A percentile compares a stretch with the other conserved stretches of the same genome.
Evolutionary conservation across 768 basidiomycete genomes (phyloP).

Genomic region (Tephrocybe sp.): DNA sequence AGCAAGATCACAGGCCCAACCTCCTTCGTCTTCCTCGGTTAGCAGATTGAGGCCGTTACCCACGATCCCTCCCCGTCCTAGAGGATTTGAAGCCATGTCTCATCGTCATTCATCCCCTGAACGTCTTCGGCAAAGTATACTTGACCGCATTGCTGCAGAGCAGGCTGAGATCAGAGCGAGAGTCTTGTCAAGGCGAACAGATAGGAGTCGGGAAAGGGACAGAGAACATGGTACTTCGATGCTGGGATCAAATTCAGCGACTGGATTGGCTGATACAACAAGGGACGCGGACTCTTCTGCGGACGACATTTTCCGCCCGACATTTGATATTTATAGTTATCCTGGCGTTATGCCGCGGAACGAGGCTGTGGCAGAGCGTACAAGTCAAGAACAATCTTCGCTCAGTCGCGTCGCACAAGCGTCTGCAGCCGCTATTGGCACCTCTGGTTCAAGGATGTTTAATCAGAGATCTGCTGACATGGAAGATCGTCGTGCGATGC

Average conservation of each 20-base stretch:
- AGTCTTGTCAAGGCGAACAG: not conserved
- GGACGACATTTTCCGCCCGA: no score
- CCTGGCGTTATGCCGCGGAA: no score
- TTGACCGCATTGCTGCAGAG: constrained; percentile 8
- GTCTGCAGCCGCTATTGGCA: not conserved
- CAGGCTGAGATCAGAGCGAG: not conserved
- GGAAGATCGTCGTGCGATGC: not conserved
- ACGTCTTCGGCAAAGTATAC: not conserved
- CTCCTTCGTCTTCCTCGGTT: no score
- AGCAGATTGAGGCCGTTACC: no score
- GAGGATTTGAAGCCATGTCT: not conserved
- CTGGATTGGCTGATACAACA: not conserved
- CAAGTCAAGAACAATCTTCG: not conserved
- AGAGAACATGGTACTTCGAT: not conserved
- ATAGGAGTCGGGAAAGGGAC: not conserved
- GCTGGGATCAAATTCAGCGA: not conserved
- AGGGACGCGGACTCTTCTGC: no score
- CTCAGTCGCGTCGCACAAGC: not conserved
- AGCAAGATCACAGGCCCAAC: no score
- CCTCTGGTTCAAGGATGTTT: no score
- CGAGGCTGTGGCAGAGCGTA: no score
- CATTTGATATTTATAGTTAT: no score
- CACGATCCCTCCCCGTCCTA: not conserved
- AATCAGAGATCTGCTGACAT: no score
- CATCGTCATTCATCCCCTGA: not conserved